Percentiles rank a stretch among this genome's conserved stretches.
Evolutionary conservation across 2,329 filamentous ascomycete species (phyloP).

Genomic region (Chaetomiaceae sp.): DNA sequence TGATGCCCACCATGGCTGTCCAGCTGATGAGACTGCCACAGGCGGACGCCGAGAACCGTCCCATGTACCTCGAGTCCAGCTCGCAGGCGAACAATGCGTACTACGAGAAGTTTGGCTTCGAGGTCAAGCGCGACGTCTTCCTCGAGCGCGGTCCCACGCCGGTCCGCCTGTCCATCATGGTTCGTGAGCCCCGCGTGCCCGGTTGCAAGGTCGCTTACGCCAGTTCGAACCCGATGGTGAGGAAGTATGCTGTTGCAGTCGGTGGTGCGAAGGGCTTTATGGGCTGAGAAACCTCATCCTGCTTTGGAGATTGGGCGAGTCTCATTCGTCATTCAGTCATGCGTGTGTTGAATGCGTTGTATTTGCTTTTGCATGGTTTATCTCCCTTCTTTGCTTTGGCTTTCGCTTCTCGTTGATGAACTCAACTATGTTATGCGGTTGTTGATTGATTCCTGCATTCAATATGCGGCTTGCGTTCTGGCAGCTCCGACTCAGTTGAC

Average conservation of each 20-base stretch:
- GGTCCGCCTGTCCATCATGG: slow-evolving; percentile 72
- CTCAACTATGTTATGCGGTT: slow-evolving; percentile 4
- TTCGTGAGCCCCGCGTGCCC: slow-evolving; percentile 54
- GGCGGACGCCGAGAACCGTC: slow-evolving; percentile 61
- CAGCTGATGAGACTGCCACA: slow-evolving; percentile 24
- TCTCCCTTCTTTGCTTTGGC: background rate
- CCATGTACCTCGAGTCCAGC: slow-evolving; percentile 75
- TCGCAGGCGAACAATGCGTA: slow-evolving; percentile 61
- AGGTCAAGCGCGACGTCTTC: slow-evolving; percentile 55
- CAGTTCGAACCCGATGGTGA: slow-evolving; percentile 1
- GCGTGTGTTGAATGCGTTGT: background rate
- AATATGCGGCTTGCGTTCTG: slow-evolving; percentile 12
- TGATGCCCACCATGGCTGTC: too few species aligned
- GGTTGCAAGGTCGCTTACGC: slow-evolving; percentile 6
- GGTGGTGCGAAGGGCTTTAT: slow-evolving; percentile 6
- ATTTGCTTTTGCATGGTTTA: slow-evolving; percentile 1
- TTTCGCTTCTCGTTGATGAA: slow-evolving; percentile 7
- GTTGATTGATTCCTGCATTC: slow-evolving; percentile 11
- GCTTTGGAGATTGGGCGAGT: too few species aligned
- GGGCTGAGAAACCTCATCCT: background rate
- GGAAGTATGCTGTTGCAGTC: background rate
- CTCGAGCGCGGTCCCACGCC: slow-evolving; percentile 53
- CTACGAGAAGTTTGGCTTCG: slow-evolving; percentile 72
- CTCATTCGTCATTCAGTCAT: too few species aligned
- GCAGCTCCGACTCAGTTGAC: background rate